Evolutionary conservation across 2,329 filamentous ascomycete species (phyloP), one percentile per base, ranked within the genome.

Genomic region (Diaporthe velutina): DNA sequence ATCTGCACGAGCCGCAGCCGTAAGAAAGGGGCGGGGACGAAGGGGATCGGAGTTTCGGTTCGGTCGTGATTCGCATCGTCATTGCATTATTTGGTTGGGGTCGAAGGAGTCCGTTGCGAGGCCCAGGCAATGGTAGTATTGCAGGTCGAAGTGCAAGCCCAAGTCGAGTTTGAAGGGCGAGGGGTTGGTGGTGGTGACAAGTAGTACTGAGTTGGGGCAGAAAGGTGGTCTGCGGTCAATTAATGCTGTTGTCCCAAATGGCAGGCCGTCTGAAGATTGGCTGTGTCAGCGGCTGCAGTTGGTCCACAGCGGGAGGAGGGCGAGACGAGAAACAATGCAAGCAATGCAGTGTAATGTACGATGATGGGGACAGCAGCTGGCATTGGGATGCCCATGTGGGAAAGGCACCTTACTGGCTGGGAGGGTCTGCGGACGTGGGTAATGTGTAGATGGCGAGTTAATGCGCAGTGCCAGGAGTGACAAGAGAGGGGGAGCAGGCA

Each of bases 31-130:
- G 61, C 78, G 78, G 79, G 77, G 79, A 77, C 75, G 78, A 77
- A 78, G 80, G 79, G 78, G 78, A 79, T 80, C 80, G 78, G 79
- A 77, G 78, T 75, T 75, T 82, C 80, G 81, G 77, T 66, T 76
- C 76, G 78, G 77, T 81, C 76, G 80, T 81, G 78, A 78, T 83
- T 83, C 77, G 82, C 83, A 84, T 84, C 80, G 82, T 84, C 80
- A 83, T 80, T 78, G 77, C 82, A 83, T 83, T 79, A 79, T 76
- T 74, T 70, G 70, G 64, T 74, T 68, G 64, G 66, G 30, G 25
- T 30, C 50, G 57, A 52, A 35, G 30, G 25, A 42, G 38, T 73
- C 66, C 58, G 42, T 45, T 50, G 61, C 28, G 48, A 50, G 70
- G 48, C 40, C 57, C 70, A 55, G 45, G 70, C 57, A 52, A 33